Evolutionary conservation across 148 eudicot species (phyloP), one percentile per base, ranked within the genome.

Genomic region (Rhododendron henanense): DNA sequence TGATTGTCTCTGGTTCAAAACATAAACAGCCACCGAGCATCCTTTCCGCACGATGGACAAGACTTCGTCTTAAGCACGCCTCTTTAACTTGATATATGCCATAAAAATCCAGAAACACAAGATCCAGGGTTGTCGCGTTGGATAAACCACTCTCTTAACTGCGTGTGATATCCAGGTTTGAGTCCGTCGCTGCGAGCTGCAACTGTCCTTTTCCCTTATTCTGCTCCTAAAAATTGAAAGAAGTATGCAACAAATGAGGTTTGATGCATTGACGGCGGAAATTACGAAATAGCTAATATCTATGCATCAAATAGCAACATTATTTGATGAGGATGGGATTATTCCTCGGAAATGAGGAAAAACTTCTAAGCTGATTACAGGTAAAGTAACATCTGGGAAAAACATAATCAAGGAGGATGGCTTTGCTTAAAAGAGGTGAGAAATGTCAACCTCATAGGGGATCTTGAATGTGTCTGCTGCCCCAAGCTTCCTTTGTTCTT

Each of bases 391-490:
- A 23, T 63, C 28, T 63, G 69, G 28, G 3, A 11, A 67, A 67
- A 28, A 67, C 14, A 67, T 25, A 47, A 23, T 59, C 5, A 57
- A 61, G 16, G 71, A 63, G 5, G 25, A 79, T 63, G 67, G 81
- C 44, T 47, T 28, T 33, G 74, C 50, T 37, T 87, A 97, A 88
- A 97, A 93, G 35, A 95, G 93, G n/a, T 83, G 93, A 81, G 98
- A 87, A 65, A 95, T 86, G 85, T 97, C 98, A 81, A 93, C 90
- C 83, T 93, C 96, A 41, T 93, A 92, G 14, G 95, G 98, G 79
- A 97, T 86, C 85, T 81, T 93, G 87, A 95, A 93, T 4, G 98
- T 97, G 75, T 93, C 95, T 6, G 99, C 98, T 19, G 96, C 98
- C 71, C 98, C 99, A 85, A 97, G 94, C 87, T 94, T 97, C 79